Evolutionary conservation across 768 basidiomycete genomes (phyloP).

Genomic region (Leccinum olivaceopallidum): DNA sequence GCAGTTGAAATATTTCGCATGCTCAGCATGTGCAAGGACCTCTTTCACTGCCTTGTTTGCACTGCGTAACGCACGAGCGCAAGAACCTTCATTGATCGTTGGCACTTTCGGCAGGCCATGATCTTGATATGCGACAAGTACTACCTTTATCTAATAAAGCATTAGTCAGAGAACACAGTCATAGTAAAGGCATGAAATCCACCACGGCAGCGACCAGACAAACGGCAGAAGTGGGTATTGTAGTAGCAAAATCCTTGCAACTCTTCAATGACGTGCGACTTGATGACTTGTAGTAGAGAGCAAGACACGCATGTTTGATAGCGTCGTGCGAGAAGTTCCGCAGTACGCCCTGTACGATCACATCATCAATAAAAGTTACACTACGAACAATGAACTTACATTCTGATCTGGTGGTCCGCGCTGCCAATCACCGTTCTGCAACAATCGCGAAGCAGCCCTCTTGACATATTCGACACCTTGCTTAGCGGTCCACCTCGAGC

Average conservation of each 20-base stretch:
- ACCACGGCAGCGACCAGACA: neutral
- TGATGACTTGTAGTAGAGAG: neutral
- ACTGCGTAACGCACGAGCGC: neutral
- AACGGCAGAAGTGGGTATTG: neutral
- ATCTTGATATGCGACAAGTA: neutral
- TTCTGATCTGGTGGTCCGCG: neutral
- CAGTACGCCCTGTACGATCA: neutral
- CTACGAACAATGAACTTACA: neutral
- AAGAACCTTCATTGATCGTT: neutral
- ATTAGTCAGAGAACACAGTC: neutral
- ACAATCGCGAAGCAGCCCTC: neutral
- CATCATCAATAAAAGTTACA: neutral
- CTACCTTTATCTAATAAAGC: neutral
- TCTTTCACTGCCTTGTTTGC: neutral
- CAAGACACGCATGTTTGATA: neutral
- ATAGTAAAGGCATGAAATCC: neutral
- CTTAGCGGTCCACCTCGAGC: neutral
- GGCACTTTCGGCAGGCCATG: neutral
- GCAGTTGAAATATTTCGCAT: neutral
- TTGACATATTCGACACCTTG: neutral
- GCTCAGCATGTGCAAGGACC: neutral
- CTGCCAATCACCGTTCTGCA: neutral
- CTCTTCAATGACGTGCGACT: neutral
- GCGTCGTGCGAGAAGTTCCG: neutral
- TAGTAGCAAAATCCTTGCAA: neutral